A percentile compares a stretch with the other conserved stretches of the same genome.
Conservation (phyloP, 768 basidiomycete genomes). For the Naganishia kalamii region DNA sequence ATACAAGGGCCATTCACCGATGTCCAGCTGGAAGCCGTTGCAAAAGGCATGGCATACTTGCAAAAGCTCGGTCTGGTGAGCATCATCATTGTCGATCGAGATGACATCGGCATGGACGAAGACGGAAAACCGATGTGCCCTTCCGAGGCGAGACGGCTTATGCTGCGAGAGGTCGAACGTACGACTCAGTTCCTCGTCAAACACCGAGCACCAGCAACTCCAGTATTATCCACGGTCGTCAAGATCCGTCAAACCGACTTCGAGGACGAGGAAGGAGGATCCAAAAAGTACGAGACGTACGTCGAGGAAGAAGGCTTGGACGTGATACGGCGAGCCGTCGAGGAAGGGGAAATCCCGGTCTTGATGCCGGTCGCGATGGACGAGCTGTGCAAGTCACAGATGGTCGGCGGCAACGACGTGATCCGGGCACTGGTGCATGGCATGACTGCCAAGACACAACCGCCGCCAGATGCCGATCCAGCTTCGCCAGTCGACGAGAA, state of each 20-base stretch:
- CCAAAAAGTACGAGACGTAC: constrained; percentile 46
- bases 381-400: constrained; percentile 75
- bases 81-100: constrained; percentile 90
- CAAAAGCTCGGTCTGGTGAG: constrained; percentile 92
- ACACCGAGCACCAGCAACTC: constrained; percentile 79
- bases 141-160: constrained; percentile 28
- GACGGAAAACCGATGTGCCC: constrained; percentile 9
- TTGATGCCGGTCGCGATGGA: constrained; percentile 88
- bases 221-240: constrained; percentile 78
- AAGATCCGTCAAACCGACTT: constrained; percentile 54
- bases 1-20: constrained; percentile 92
- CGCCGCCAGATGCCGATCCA: constrained; percentile 3
- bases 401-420: constrained; percentile 80
- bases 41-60: constrained; percentile 85
- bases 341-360: constrained; percentile 92
- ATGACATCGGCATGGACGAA: constrained; percentile 52
- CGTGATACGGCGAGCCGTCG: constrained; percentile 78
- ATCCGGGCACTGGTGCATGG: constrained; percentile 78
- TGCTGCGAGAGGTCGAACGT: constrained; percentile 72
- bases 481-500: constrained; percentile 9
- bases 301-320: constrained; percentile 72
- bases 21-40: constrained; percentile 86
- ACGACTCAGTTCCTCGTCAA: constrained; percentile 73
- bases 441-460: constrained; percentile 53
- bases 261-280: constrained; percentile 46